Percentiles rank a stretch among this genome's conserved stretches.
Conservation (phyloP, 108 stramenopile genomes). For the Nitzschia sp. region DNA sequence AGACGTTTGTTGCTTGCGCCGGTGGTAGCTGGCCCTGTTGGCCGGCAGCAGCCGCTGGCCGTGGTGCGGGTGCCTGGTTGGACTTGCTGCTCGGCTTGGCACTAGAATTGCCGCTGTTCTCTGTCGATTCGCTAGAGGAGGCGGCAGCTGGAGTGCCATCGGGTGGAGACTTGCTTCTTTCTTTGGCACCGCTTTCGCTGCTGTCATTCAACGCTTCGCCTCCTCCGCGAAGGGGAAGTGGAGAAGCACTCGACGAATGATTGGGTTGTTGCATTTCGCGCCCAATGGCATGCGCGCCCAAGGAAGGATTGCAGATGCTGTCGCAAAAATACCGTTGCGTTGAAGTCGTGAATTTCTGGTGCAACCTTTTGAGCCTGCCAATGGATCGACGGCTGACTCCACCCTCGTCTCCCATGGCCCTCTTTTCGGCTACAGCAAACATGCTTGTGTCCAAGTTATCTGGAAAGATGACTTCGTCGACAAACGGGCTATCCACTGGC, state of each 20-base stretch:
- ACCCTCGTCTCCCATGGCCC: conserved; percentile 12
- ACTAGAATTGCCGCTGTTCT: background rate
- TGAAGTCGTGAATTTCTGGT: background rate
- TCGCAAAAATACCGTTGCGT: conserved; percentile 1
- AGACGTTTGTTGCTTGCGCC: background rate
- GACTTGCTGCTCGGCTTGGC: background rate
- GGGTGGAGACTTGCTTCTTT: background rate
- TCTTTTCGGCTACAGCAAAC: conserved; percentile 19
- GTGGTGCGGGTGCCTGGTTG: background rate
- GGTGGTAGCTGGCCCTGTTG: background rate
- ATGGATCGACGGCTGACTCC: conserved; percentile 18
- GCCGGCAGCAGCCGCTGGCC: background rate
- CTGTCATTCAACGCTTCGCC: conserved; percentile 17
- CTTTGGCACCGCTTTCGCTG: background rate
- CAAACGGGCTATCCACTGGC: background rate
- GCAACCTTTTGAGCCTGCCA: conserved; percentile 4
- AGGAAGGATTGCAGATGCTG: background rate
- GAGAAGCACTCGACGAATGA: background rate
- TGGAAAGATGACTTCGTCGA: conserved; percentile 2
- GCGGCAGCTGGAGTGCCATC: background rate
- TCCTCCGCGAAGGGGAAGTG: conserved; percentile 23
- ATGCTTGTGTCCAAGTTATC: background rate
- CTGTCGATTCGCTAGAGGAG: background rate
- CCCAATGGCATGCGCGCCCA: background rate
- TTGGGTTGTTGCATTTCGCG: background rate